Base-by-base conservation (phyloP, 108 stramenopile species). In the Schizochytrium sp. region DNA sequence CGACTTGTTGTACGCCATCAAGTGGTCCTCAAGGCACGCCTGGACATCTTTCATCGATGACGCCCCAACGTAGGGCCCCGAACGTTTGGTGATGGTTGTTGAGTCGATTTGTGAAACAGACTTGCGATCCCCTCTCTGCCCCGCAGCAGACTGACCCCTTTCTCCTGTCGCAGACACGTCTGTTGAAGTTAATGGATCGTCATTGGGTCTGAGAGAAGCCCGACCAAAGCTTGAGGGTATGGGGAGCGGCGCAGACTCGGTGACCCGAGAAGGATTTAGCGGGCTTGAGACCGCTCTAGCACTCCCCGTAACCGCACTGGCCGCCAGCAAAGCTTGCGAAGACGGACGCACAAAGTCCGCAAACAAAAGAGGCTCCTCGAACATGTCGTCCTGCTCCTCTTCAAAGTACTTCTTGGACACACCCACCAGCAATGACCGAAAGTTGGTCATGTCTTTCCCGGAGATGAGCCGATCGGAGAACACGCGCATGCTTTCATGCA, bases 401-500 rank as follows among this genome's bases (percentile, higher is more conserved):
- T 91, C 90, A n/a, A 91, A 34, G 60, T 29, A 76, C 88, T 88
- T 58, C 87, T 92, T 92, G 25, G 72, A 91, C 25, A 91, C 90
- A 29, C 88, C 91, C 21, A 90, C 57, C 0, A 91, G 55, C 48
- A 92, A 28, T 5, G 91, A 89, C 8, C 47, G 8, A 83, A 89
- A 92, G 41, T 91, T 57, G 5, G 5, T 19, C 41, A 90, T 71
- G 58, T 91, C 92, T 25, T 29, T 88, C 0, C 72, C 25, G 44
- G 71, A 83, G 10, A 92, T 63, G 6, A 92, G 51, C 5, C 91
- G 76, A 63, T 92, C 92, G 5, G 88, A 43, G 57, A 90, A 92
- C 21, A 92, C 92, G 19, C 92, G 91, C 41, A 21, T 44, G 18
- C 58, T 58, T 51, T 92, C 92, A 89, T 92, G 92, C 58, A 89